phyloP scores from a whole-genome alignment of 2,329 filamentous ascomycete genomes.

The Coccinonectria pachysandricola region DNA sequence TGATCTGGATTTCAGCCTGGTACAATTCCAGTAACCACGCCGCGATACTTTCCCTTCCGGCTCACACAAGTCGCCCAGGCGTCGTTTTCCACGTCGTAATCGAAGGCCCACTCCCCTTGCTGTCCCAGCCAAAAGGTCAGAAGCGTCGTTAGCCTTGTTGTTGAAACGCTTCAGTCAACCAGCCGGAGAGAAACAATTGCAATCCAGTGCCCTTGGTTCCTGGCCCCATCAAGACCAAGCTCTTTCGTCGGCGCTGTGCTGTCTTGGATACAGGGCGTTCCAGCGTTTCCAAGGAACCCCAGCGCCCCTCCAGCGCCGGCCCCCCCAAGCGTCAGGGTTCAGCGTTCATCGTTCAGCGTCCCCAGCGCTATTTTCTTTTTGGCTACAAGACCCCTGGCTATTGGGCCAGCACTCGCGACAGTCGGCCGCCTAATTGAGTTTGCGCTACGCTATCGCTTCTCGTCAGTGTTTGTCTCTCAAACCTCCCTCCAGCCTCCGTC shows the following conservation, averaged over 20 bases:
- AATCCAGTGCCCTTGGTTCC: conserved; percentile 26
- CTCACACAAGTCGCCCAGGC: conserved; percentile 12
- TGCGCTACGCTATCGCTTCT: conserved; percentile 16
- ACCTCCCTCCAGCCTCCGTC: conserved; percentile 9
- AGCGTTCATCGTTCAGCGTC: too few relatives aligned
- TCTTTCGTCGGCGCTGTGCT: too few relatives aligned
- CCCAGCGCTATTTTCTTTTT: too few relatives aligned
- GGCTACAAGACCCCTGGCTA: conserved; percentile 19
- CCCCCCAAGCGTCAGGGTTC: too few relatives aligned
- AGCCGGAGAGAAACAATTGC: conserved; percentile 18
- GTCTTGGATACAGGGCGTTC: conserved; percentile 17
- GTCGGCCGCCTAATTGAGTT: conserved; percentile 16
- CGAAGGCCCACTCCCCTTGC: conserved; percentile 6
- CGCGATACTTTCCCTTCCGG: conserved; percentile 8
- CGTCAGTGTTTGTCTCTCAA: conserved; percentile 8
- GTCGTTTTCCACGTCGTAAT: conserved; percentile 14
- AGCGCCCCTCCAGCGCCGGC: too few relatives aligned
- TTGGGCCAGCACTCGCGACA: conserved; percentile 18
- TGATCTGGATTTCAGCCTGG: too few relatives aligned
- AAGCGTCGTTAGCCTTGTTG: conserved; percentile 18
- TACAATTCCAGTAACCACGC: too few relatives aligned
- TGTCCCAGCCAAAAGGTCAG: conserved; percentile 4
- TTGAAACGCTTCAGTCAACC: too few relatives aligned
- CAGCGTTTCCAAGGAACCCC: too few relatives aligned
- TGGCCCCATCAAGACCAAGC: too few relatives aligned